Evolutionary conservation across 306 rosid species (phyloP).

Genomic region (Cicer arietinum): DNA sequence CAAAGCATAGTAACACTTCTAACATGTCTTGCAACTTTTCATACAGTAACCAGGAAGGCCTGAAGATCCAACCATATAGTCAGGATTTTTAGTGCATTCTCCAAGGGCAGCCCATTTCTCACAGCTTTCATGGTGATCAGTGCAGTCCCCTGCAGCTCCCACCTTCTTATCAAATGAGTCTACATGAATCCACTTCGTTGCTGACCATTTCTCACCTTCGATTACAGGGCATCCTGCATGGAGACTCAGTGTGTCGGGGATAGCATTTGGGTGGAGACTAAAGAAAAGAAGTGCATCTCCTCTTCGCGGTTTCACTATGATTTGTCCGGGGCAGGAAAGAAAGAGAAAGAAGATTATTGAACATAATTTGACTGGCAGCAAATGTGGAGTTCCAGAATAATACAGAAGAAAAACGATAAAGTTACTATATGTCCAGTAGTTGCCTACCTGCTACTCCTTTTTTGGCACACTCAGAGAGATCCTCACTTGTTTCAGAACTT

Average conservation of each 20-base stretch:
- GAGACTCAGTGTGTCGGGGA: conserved; percentile 77
- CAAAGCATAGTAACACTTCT: conserved; percentile 41
- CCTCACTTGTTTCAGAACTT: conserved; percentile 54
- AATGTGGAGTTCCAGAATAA: background rate
- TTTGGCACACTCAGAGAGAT: conserved; percentile 91
- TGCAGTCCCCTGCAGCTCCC: conserved; percentile 66
- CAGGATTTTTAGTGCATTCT: conserved; percentile 81
- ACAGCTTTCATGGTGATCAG: conserved; percentile 71
- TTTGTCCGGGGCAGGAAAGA: conserved; percentile 36
- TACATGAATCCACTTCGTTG: conserved; percentile 97
- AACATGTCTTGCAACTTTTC: conserved; percentile 86
- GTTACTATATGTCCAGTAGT: conserved; percentile 30
- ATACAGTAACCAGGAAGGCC: conserved; percentile 90
- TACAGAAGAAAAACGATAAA: conserved; percentile 8
- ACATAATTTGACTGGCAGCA: conserved; percentile 7
- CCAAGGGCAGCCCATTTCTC: conserved; percentile 94
- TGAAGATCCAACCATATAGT: conserved; percentile 83
- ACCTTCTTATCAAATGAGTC: conserved; percentile 73
- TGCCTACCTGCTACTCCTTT: conserved; percentile 86
- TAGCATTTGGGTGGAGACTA: conserved; percentile 78
- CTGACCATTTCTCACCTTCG: conserved; percentile 99
- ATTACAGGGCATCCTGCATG: conserved; percentile 98
- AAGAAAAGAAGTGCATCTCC: conserved; percentile 99
- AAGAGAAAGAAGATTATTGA: conserved; percentile 13
- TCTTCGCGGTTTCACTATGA: conserved; percentile 78